Percentiles rank a stretch among this genome's conserved stretches.
These are phyloP conservation scores for Pichia sp. DNA, from an alignment of 1,139 yeast species.

Conservation along the genomic window DNA sequence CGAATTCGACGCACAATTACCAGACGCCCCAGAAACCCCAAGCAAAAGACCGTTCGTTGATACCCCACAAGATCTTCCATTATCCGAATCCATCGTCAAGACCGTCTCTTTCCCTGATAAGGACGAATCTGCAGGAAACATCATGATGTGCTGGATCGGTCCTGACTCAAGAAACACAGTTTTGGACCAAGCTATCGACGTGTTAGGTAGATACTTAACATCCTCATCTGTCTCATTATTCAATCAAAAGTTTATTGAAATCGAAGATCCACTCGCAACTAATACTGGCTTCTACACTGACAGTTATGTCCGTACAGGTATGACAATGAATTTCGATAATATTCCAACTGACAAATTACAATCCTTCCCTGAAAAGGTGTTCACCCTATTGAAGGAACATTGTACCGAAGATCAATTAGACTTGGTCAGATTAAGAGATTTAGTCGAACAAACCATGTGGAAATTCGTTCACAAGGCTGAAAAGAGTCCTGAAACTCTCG, in stretches of 20 bases:
- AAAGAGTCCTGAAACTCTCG: constrained; percentile 57
- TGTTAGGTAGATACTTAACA: constrained; percentile 74
- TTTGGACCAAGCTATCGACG: constrained; percentile 64
- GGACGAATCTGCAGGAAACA: constrained; percentile 83
- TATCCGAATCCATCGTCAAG: constrained; percentile 38
- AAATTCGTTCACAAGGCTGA: constrained; percentile 67
- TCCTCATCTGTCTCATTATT: constrained; percentile 71
- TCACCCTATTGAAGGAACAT: constrained; percentile 53
- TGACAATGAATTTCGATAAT: constrained; percentile 62
- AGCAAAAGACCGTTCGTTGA: constrained; percentile 79
- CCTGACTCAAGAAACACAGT: constrained; percentile 57
- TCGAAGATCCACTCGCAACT: constrained; percentile 80
- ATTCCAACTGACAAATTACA: constrained; percentile 69
- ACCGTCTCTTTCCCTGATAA: constrained; percentile 81
- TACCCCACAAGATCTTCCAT: constrained; percentile 47
- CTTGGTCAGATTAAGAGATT: constrained; percentile 60
- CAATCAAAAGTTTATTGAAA: constrained; percentile 70
- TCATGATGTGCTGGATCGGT: constrained; percentile 79
- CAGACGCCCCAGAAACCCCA: constrained; percentile 38
- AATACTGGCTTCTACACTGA: constrained; percentile 68
- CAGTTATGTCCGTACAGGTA: constrained; percentile 59
- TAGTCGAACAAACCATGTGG: constrained; percentile 63
- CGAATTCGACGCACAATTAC: constrained; percentile 60
- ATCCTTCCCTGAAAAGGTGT: constrained; percentile 50
- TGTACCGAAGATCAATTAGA: constrained; percentile 52